Conservation (phyloP, 345 rosid genomes). For the Cardiospermum halicacabum region DNA sequence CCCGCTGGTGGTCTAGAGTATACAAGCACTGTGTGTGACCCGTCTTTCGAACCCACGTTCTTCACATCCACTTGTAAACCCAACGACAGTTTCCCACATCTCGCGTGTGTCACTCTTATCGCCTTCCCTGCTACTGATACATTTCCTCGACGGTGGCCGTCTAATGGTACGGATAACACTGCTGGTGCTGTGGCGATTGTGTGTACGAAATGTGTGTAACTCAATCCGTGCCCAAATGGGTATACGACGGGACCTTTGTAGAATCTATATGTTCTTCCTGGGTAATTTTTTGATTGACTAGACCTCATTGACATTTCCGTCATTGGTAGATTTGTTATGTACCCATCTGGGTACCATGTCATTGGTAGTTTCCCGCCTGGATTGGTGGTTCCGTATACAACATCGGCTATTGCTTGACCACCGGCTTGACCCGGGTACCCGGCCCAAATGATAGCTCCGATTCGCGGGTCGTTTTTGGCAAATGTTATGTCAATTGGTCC, state of each 20-base stretch:
- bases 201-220: slow-evolving; percentile 66
- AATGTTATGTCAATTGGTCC: slow-evolving; percentile 82
- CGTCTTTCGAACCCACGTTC: slow-evolving; percentile 65
- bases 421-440: slow-evolving; percentile 97
- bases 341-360: slow-evolving; percentile 91
- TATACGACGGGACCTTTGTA: slow-evolving; percentile 76
- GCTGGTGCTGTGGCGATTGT: slow-evolving; percentile 53
- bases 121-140: slow-evolving; percentile 44
- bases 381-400: slow-evolving; percentile 62
- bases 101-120: slow-evolving; percentile 64
- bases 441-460: slow-evolving; percentile 76
- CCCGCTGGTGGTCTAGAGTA: slow-evolving; percentile 63
- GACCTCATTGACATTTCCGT: slow-evolving; percentile 86
- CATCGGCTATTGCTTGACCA: slow-evolving; percentile 79
- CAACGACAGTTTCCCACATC: slow-evolving; percentile 44
- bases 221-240: slow-evolving; percentile 82
- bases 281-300: slow-evolving; percentile 40
- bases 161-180: slow-evolving; percentile 36
- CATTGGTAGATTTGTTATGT: slow-evolving; percentile 63
- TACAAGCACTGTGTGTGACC: slow-evolving; percentile 60
- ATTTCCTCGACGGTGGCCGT: slow-evolving; percentile 43
- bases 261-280: slow-evolving; percentile 88
- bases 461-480: slow-evolving; percentile 43
- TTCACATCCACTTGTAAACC: slow-evolving; percentile 60
- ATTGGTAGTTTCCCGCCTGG: slow-evolving; percentile 89